Percentiles rank a stretch among this genome's conserved stretches.
Evolutionary conservation across 192 early-diverging fungal species (phyloP).

Genomic region (Spinellus fusiger): DNA sequence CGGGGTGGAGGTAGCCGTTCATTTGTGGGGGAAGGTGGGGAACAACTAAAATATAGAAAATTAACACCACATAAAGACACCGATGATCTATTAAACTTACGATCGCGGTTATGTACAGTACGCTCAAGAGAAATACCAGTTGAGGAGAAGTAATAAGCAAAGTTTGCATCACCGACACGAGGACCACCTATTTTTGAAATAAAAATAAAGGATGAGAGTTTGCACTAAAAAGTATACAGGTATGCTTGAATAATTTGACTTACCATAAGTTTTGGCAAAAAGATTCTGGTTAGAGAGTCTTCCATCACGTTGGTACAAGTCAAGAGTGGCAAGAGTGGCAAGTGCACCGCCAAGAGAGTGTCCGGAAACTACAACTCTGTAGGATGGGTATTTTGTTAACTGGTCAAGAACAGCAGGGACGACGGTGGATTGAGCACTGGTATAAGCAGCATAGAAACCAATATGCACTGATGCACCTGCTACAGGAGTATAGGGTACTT

Average conservation of each 20-base stretch:
- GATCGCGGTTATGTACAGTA: constrained; percentile 6
- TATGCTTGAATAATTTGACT: neutral
- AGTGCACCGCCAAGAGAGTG: constrained; percentile 29
- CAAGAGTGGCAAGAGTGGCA: constrained; percentile 18
- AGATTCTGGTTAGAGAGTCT: constrained; percentile 11
- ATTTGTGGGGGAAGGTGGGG: constrained; percentile 15
- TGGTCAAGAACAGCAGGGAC: neutral
- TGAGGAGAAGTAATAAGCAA: constrained; percentile 4
- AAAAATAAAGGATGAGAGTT: neutral
- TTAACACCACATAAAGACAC: too few species aligned
- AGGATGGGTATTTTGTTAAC: constrained; percentile 6
- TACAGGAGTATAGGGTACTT: constrained; percentile 13
- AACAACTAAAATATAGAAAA: constrained; percentile 10
- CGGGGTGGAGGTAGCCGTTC: constrained; percentile 17
- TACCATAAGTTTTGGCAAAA: constrained; percentile 19
- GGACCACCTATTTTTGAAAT: neutral
- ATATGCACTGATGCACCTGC: constrained; percentile 15
- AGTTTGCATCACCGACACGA: constrained; percentile 6
- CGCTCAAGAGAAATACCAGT: constrained; percentile 6
- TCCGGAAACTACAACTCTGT: constrained; percentile 17
- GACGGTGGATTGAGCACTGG: neutral
- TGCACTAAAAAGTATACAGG: neutral
- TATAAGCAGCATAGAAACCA: neutral
- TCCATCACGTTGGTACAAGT: constrained; percentile 17
- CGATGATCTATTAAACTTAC: neutral